phyloP scores from a whole-genome alignment of 768 basidiomycete species.

The Pleurotus sapidus region DNA sequence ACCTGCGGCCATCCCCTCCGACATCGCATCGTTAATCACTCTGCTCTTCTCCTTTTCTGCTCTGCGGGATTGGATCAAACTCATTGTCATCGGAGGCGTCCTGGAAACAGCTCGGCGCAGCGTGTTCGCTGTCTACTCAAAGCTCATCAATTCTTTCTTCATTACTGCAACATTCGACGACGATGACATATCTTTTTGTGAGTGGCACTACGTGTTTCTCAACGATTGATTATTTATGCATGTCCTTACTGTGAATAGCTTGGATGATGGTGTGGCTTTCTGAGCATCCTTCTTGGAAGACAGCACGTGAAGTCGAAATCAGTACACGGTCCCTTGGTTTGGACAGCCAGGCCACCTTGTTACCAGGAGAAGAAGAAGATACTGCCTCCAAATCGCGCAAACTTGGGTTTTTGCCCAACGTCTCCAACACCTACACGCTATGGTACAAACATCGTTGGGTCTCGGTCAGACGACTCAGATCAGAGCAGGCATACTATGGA shows the following conservation, averaged over 20 bases:
- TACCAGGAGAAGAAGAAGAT: constrained; percentile 37
- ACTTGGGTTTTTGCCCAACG: constrained; percentile 42
- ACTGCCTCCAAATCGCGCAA: constrained; percentile 23
- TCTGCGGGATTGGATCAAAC: constrained; percentile 60
- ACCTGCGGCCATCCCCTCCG: constrained; percentile 8
- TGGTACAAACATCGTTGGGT: constrained; percentile 51
- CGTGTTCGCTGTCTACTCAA: constrained; percentile 37
- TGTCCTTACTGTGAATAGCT: constrained; percentile 30
- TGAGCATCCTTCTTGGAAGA: constrained; percentile 57
- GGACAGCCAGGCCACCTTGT: constrained; percentile 23
- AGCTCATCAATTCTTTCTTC: constrained; percentile 50
- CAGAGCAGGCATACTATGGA: constrained; percentile 29
- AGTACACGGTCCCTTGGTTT: constrained; percentile 40
- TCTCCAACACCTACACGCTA: constrained; percentile 33
- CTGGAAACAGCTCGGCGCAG: constrained; percentile 58
- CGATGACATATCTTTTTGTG: constrained; percentile 55
- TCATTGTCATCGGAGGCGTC: constrained; percentile 59
- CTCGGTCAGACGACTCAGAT: constrained; percentile 31
- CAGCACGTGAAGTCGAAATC: constrained; percentile 50
- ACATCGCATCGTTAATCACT: constrained; percentile 33
- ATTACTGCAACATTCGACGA: constrained; percentile 62
- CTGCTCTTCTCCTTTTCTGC: constrained; percentile 53
- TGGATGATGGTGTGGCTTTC: constrained; percentile 77
- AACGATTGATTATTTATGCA: no score
- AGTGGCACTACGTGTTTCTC: constrained; percentile 11